Percentiles rank a stretch among this genome's conserved stretches.
Conservation (phyloP, 129 eudicot species). For the Sambucus nigra region DNA sequence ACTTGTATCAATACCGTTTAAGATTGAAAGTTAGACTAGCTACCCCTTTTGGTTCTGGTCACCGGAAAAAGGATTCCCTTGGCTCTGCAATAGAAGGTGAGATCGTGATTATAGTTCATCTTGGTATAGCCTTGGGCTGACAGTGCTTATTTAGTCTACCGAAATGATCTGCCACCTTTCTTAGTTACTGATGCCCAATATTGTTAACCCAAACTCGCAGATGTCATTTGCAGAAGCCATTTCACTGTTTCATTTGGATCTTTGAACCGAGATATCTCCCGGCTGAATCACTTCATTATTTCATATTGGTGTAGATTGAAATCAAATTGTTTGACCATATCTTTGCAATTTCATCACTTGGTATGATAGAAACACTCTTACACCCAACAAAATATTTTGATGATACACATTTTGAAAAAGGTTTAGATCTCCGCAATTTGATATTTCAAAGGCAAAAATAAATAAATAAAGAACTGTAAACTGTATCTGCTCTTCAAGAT, state of each 20-base stretch:
- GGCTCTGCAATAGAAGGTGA: slow-evolving; percentile 33
- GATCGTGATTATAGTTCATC: slow-evolving; percentile 11
- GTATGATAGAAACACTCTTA: slow-evolving; percentile 28
- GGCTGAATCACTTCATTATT: slow-evolving; percentile 31
- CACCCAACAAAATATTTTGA: slow-evolving; percentile 8
- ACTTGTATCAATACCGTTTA: no score
- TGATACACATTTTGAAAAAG: not conserved
- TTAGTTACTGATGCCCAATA: slow-evolving; percentile 49
- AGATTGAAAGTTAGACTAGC: slow-evolving; percentile 11
- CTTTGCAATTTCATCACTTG: slow-evolving; percentile 39
- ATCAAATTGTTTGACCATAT: slow-evolving; percentile 25
- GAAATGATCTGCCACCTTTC: slow-evolving; percentile 1
- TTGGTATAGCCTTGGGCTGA: slow-evolving; percentile 19
- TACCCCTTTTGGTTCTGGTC: not conserved
- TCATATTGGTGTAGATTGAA: slow-evolving; percentile 33
- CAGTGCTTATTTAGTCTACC: slow-evolving; percentile 20
- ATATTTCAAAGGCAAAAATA: no score
- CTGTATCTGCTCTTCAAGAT: no score
- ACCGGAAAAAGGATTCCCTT: slow-evolving; percentile 6
- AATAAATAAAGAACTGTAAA: no score
- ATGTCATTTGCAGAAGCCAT: slow-evolving; percentile 51
- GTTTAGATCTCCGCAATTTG: not conserved
- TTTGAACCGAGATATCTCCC: slow-evolving; percentile 39
- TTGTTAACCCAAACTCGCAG: slow-evolving; percentile 68
- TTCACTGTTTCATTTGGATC: slow-evolving; percentile 45